Evolutionary conservation across 768 basidiomycete genomes (phyloP), one percentile per base, ranked within the genome.

Genomic region (Saitozyma podzolica): DNA sequence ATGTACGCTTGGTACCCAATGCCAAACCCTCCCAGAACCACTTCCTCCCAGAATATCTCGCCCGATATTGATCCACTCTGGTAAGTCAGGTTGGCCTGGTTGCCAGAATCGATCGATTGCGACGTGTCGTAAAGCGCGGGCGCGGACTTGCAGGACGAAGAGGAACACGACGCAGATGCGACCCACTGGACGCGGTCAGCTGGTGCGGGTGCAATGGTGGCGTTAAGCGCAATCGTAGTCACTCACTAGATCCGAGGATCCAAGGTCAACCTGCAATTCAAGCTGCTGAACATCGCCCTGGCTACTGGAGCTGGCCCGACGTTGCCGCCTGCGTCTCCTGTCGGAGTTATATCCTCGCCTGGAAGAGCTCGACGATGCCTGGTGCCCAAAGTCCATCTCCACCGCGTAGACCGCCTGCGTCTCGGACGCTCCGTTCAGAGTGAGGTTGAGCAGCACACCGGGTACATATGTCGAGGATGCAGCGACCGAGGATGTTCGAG

Each of bases 1-100:
- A 79, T 64, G 56, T 76, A 75, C 13, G 76, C 78, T 51, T 79
- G 78, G 63, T 73, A 79, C 6, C 73, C 74, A 11, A 79, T 72
- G 8, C 68, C 66, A 55, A 79, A 77, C 17, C 61, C 65, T 10
- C 73, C 78, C 8, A 79, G 60, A 16, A 53, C 51, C 4, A 79
- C 51, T 52, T 77, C 69, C 60, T 79, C 78, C 78, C 78, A 79
- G 19, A 72, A 72, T 7, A 77, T 71, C 16, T 71, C 67, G 5
- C 78, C 78, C 10, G 58, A 49, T 0, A 69, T 68, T 10, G 65
- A 42, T 0, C 78, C 78, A 42, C 64, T 65, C 47, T 76, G 73
- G 54, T 72, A 79, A 0, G 61, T 68, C 40, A 77, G 54, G 50
- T 72, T 68, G 13, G 67, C 67, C 29, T 59, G 56, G 5, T 57